Conservation (phyloP, 148 eudicot genomes). For the Silene uniflora region DNA sequence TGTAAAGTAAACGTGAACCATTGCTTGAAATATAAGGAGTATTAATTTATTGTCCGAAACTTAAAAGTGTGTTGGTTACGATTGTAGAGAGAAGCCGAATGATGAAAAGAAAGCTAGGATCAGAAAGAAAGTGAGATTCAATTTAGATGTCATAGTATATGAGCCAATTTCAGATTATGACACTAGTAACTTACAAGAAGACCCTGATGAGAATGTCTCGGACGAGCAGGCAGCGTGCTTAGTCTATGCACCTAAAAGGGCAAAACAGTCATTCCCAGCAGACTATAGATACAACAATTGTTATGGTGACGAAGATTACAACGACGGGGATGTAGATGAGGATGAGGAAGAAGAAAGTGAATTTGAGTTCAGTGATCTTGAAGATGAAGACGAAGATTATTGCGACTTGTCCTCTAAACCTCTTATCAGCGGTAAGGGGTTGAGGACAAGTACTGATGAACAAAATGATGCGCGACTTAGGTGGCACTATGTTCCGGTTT, state of each 20-base stretch:
- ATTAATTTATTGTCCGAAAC: no score
- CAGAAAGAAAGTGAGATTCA: slow-evolving; percentile 68
- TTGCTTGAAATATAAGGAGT: no score
- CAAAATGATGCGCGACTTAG: slow-evolving; percentile 22
- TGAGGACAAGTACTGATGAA: neutral
- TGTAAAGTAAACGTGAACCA: no score
- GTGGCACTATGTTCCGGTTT: slow-evolving; percentile 49
- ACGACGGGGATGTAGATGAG: slow-evolving; percentile 9
- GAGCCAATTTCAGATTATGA: slow-evolving; percentile 42
- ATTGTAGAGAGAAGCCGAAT: slow-evolving; percentile 36
- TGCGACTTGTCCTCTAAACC: slow-evolving; percentile 15
- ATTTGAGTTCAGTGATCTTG: slow-evolving; percentile 22
- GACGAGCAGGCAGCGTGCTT: slow-evolving; percentile 1
- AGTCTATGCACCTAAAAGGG: neutral
- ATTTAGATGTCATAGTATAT: slow-evolving; percentile 57
- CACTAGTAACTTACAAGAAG: slow-evolving; percentile 16
- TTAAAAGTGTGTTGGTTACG: neutral
- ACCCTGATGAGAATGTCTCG: slow-evolving; percentile 6
- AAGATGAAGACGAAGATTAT: slow-evolving; percentile 17
- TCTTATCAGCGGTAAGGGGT: slow-evolving; percentile 22
- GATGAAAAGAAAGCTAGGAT: slow-evolving; percentile 33
- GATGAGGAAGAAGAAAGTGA: slow-evolving; percentile 10
- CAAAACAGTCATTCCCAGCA: slow-evolving; percentile 4
- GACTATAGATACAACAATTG: slow-evolving; percentile 28
- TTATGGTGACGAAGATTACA: slow-evolving; percentile 25